Base-by-base conservation (phyloP, 116 monocot genomes). In the Posidonia oceanica region DNA sequence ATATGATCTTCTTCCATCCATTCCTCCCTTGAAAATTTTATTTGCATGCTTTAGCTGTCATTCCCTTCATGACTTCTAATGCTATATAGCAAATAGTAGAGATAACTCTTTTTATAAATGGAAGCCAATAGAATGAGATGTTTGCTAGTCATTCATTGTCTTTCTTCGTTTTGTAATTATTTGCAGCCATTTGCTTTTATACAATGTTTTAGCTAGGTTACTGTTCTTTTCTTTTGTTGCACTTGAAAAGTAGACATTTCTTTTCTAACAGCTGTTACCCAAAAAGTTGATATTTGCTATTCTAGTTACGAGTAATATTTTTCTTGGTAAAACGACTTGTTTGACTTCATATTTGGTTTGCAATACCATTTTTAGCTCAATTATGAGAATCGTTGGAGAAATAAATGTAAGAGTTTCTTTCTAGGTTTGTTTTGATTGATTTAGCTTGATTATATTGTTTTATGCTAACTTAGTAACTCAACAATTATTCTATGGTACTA, bases 321-420 rank as follows among this genome's bases (percentile, higher is more conserved):
- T 85, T 83, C 87, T 3, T 90, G 94, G 94, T 22, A 80, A 62
- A 13, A 36, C 61, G 38, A 39, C 87, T 20, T 94, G 90, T 74
- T 15, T 85, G 69, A 79, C 81, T 58, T 82, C 94, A 56, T 90
- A 83, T 66, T 29, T 29, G 29, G 29, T 0, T 29, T 29, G 29
- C 29, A 29, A 29, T 29, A 29, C 1, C 29, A 29, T 17, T 81
- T 90, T 94, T 75, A 81, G 56, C 69, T 94, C 94, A 39, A 90
- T 94, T 59, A 54, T 85, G 63, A 64, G 60, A 14, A 72, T 85
- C 58, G 80, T 81, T 40, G 90, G 90, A 61, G 81, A 81, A 39
- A 88, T 61, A 71, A 94, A 94, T 71, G 94, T 91, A 74, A 61
- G 84, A 39, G 14, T 53, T 52, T 29, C 22, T 42, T 48, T 16